Conservation (phyloP, 495 filamentous ascomycete genomes). For the Annulohypoxylon bovei region DNA sequence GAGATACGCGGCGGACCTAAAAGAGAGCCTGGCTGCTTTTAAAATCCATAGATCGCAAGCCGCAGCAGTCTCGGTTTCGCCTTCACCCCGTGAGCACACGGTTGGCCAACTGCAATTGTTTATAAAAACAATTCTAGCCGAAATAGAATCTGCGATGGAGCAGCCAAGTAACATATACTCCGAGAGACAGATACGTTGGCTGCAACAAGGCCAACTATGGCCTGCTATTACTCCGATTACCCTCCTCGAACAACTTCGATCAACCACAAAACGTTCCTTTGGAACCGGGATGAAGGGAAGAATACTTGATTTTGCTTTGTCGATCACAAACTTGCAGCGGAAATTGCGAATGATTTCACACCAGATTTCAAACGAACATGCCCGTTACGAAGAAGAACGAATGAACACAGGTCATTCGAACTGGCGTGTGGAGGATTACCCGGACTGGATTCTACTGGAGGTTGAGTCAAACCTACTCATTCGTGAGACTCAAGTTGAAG, state of each 20-base stretch:
- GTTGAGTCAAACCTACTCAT: conserved; percentile 65
- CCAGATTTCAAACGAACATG: conserved; percentile 31
- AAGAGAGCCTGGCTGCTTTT: conserved; percentile 19
- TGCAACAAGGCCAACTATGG: conserved; percentile 60
- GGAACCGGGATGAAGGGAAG: conserved; percentile 54
- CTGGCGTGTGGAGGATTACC: conserved; percentile 57
- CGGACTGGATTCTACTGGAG: conserved; percentile 68
- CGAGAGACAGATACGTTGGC: conserved; percentile 52
- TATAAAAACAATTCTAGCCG: background rate
- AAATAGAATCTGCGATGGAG: conserved; percentile 17
- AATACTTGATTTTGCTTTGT: conserved; percentile 54
- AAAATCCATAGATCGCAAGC: background rate
- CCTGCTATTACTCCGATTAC: conserved; percentile 61
- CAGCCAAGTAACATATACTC: conserved; percentile 17
- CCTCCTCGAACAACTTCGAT: conserved; percentile 64
- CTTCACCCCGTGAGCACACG: conserved; percentile 1
- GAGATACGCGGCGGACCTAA: conserved; percentile 40
- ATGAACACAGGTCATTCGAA: conserved; percentile 61
- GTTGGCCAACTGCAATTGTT: conserved; percentile 46
- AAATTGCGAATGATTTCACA: conserved; percentile 48
- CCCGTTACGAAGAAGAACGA: conserved; percentile 48
- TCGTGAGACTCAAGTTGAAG: conserved; percentile 60
- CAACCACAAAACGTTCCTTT: conserved; percentile 46
- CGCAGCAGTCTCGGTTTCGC: too few species aligned
- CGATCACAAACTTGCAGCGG: conserved; percentile 58